Percentiles rank a stretch among this genome's conserved stretches.
These are phyloP conservation scores for Vaccinium vitisidaea DNA, from an alignment of 148 eudicot species.

Conservation along the genomic window DNA sequence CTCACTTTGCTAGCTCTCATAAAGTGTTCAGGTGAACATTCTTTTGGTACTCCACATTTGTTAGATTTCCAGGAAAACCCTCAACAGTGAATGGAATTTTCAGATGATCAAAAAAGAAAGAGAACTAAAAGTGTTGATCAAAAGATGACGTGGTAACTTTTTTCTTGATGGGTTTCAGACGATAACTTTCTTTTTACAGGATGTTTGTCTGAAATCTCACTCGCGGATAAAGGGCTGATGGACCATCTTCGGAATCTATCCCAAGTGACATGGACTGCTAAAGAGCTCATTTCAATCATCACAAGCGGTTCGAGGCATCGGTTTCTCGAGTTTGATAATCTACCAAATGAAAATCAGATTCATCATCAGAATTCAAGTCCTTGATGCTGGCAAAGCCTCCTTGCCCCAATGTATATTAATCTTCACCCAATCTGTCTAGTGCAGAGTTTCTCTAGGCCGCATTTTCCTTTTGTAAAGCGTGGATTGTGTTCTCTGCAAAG, in stretches of 20 bases:
- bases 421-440: background rate
- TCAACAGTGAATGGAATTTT: background rate
- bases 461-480: background rate
- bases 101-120: too few species aligned
- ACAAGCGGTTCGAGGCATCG: slow-evolving; percentile 19
- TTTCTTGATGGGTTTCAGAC: background rate
- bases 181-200: slow-evolving; percentile 17
- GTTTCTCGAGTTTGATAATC: background rate
- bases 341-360: background rate
- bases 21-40: slow-evolving; percentile 35
- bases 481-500: background rate
- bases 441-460: background rate
- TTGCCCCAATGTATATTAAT: background rate
- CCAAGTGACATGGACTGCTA: slow-evolving; percentile 46
- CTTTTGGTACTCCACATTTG: background rate
- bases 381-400: background rate
- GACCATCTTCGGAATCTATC: slow-evolving; percentile 26
- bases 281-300: slow-evolving; percentile 26
- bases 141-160: background rate
- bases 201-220: slow-evolving; percentile 5
- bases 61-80: background rate
- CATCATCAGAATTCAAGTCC: background rate
- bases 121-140: background rate
- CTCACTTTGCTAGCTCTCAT: slow-evolving; percentile 33
- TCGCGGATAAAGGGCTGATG: slow-evolving; percentile 17